phyloP scores from a whole-genome alignment of 1,284 basidiomycete species.

The Stereum hirsutum region DNA sequence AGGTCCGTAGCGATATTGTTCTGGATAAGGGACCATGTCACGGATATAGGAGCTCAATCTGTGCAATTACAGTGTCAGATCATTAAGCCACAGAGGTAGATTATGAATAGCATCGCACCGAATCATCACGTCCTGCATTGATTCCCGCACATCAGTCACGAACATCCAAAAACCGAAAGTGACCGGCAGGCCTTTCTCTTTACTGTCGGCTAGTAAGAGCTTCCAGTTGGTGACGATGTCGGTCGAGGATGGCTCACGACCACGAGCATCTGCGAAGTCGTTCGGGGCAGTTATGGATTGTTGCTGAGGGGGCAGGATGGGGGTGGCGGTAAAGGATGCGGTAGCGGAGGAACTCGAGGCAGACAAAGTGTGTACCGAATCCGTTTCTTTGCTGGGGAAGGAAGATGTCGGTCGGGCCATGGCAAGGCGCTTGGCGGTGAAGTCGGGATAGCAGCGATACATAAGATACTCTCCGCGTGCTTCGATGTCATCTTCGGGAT shows the following conservation, averaged over 20 bases:
- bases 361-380: too few species aligned
- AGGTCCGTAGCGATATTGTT: conserved; percentile 59
- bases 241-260: conserved; percentile 8
- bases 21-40: conserved; percentile 55
- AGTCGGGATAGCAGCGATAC: conserved; percentile 66
- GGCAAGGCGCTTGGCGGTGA: conserved; percentile 43
- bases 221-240: conserved; percentile 13
- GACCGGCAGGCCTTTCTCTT: conserved; percentile 44
- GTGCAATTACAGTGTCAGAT: background rate
- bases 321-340: conserved; percentile 12
- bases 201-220: conserved; percentile 14
- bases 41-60: conserved; percentile 61
- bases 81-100: background rate
- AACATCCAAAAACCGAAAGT: conserved; percentile 79
- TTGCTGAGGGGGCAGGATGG: conserved; percentile 13
- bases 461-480: conserved; percentile 60
- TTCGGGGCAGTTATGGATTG: conserved; percentile 15
- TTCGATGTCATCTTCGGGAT: conserved; percentile 73
- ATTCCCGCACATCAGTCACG: conserved; percentile 60
- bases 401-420: conserved; percentile 23
- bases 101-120: conserved; percentile 27
- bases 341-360: background rate
- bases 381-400: too few species aligned
- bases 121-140: conserved; percentile 58
- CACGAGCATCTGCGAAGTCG: conserved; percentile 31